Conservation (phyloP, 805 yeast genomes). For the Wickerhamiella occidentalis region DNA sequence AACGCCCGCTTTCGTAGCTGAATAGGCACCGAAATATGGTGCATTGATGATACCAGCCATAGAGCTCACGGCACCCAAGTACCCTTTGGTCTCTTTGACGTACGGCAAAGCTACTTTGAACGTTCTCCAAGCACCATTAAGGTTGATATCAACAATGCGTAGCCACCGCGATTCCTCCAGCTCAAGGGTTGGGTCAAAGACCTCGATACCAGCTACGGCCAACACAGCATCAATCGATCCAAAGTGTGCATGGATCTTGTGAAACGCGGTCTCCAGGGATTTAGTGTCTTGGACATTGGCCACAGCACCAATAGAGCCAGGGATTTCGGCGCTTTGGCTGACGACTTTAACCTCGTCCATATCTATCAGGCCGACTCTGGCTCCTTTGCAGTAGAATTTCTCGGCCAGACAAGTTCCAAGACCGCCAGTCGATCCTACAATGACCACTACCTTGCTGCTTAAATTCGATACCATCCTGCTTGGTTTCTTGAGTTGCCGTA, state of each 20-base stretch:
- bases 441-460: not conserved
- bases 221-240: constrained; percentile 5
- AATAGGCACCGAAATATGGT: not conserved
- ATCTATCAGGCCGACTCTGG: constrained; percentile 2
- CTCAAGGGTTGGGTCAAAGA: not conserved
- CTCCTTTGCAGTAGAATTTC: not conserved
- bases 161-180: not conserved
- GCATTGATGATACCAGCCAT: constrained; percentile 4
- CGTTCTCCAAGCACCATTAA: constrained; percentile 5
- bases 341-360: not conserved
- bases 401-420: constrained; percentile 5
- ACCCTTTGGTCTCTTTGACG: constrained; percentile 5
- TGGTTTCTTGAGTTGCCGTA: too few relatives aligned
- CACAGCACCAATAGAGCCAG: not conserved
- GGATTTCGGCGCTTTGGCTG: not conserved
- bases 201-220: constrained; percentile 9
- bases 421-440: constrained; percentile 11
- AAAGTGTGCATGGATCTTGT: not conserved
- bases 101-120: constrained; percentile 8
- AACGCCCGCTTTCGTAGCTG: constrained; percentile 2
- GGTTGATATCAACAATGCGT: not conserved
- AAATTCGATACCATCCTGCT: not conserved
- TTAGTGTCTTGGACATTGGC: not conserved
- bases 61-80: constrained; percentile 4
- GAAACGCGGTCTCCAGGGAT: constrained; percentile 1